phyloP scores from a whole-genome alignment of 2,329 filamentous ascomycete genomes.

The Microdochium bolleyi region DNA sequence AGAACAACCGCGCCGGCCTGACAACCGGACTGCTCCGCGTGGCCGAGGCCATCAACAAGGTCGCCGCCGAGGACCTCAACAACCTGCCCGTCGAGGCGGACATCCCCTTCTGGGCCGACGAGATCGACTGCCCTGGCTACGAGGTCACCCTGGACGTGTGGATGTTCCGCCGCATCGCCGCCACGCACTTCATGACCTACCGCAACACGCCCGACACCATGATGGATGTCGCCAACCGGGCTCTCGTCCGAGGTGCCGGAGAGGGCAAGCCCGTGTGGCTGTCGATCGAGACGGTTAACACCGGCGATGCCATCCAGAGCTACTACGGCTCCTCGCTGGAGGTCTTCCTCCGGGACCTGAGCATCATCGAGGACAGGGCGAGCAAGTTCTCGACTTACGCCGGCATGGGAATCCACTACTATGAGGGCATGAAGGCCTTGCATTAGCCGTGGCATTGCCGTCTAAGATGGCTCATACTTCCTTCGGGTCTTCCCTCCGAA shows the following conservation, averaged over 20 bases:
- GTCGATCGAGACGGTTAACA: background rate
- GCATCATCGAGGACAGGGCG: background rate
- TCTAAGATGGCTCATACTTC: too few relatives aligned
- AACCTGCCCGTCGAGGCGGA: background rate
- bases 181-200: background rate
- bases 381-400: background rate
- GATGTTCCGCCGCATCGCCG: background rate
- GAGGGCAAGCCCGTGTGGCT: background rate
- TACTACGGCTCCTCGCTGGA: background rate
- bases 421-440: background rate
- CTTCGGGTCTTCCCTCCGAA: too few relatives aligned
- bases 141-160: background rate
- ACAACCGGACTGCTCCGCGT: background rate
- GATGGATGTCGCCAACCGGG: background rate
- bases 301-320: background rate
- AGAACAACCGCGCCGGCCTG: background rate
- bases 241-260: background rate
- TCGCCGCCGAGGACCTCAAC: background rate
- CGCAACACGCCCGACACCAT: background rate
- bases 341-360: background rate
- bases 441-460: too few relatives aligned
- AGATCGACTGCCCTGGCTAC: background rate
- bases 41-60: background rate
- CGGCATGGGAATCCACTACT: background rate
- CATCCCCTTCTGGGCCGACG: background rate